Percentiles rank a stretch among this genome's conserved stretches.
Conservation (phyloP, 169 alveolate genomes). For the Cryptosporidium bovis region DNA sequence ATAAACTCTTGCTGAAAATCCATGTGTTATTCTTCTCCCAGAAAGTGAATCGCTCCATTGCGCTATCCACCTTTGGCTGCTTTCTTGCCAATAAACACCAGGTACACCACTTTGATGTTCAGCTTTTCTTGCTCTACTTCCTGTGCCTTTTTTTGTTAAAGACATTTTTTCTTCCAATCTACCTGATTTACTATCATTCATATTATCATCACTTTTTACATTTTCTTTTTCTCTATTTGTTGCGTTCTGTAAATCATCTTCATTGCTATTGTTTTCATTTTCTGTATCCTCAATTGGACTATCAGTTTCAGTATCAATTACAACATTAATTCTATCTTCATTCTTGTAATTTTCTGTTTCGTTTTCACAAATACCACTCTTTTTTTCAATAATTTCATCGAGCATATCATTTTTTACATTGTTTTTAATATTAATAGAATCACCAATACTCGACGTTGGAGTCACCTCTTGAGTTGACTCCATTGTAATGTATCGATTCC, state of each 20-base stretch:
- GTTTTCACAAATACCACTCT: background rate
- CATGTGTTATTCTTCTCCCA: slow-evolving; percentile 75
- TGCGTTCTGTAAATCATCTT: background rate
- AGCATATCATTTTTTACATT: background rate
- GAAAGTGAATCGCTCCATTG: slow-evolving; percentile 73
- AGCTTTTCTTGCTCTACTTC: slow-evolving; percentile 43
- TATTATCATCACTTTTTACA: background rate
- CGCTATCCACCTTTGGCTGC: slow-evolving; percentile 74
- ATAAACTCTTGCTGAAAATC: slow-evolving; percentile 72
- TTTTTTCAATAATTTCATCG: background rate
- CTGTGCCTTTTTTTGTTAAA: background rate
- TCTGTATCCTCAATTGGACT: background rate
- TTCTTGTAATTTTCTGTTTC: background rate
- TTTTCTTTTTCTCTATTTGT: background rate
- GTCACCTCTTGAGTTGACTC: slow-evolving; percentile 63
- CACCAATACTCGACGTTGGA: slow-evolving; percentile 63
- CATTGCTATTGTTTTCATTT: background rate
- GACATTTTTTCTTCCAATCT: background rate
- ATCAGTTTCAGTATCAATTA: slow-evolving; percentile 8
- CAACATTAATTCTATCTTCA: background rate
- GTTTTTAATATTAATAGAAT: background rate
- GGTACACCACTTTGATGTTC: slow-evolving; percentile 75
- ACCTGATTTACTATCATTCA: background rate
- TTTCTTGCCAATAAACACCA: slow-evolving; percentile 75
- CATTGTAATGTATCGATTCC: slow-evolving; percentile 52